Percentiles rank a stretch among this genome's conserved stretches.
Evolutionary conservation across 176 grass and related monocot genomes (phyloP).

Genomic region (Areca catechu): DNA sequence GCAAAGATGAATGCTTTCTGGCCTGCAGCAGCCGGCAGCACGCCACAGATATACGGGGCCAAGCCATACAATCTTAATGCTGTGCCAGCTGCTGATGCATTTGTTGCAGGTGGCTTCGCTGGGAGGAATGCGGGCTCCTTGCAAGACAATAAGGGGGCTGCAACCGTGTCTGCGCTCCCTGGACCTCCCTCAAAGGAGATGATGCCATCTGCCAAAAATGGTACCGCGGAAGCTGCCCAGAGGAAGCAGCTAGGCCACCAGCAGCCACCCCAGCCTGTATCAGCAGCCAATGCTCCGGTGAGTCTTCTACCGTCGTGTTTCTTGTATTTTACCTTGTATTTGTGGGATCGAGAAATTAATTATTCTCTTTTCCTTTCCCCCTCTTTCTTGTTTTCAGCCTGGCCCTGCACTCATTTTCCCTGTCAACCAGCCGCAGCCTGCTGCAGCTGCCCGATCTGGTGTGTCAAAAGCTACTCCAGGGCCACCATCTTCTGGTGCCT

Average conservation of each 20-base stretch:
- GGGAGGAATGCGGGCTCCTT: conserved; percentile 34
- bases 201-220: conserved; percentile 21
- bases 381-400: conserved; percentile 33
- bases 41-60: conserved; percentile 40
- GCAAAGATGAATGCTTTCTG: conserved; percentile 70
- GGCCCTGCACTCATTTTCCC: conserved; percentile 73
- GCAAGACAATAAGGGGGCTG: conserved; percentile 41
- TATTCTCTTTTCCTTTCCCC: background rate
- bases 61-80: conserved; percentile 61
- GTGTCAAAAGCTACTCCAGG: conserved; percentile 36
- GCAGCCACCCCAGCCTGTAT: conserved; percentile 43
- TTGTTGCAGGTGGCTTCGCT: background rate
- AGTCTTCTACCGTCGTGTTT: background rate
- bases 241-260: conserved; percentile 67
- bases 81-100: conserved; percentile 39
- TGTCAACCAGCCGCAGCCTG: conserved; percentile 70
- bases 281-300: conserved; percentile 57
- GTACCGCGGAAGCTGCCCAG: conserved; percentile 46
- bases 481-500: conserved; percentile 26
- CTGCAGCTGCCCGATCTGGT: conserved; percentile 44
- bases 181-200: conserved; percentile 55
- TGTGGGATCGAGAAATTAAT: too few relatives aligned
- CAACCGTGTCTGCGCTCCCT: conserved; percentile 24
- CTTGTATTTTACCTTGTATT: too few relatives aligned
- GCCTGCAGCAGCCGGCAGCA: conserved; percentile 33